Evolutionary conservation across 2,329 filamentous ascomycete genomes (phyloP), one percentile per base, ranked within the genome.

Genomic region (Ramularia endophylla): DNA sequence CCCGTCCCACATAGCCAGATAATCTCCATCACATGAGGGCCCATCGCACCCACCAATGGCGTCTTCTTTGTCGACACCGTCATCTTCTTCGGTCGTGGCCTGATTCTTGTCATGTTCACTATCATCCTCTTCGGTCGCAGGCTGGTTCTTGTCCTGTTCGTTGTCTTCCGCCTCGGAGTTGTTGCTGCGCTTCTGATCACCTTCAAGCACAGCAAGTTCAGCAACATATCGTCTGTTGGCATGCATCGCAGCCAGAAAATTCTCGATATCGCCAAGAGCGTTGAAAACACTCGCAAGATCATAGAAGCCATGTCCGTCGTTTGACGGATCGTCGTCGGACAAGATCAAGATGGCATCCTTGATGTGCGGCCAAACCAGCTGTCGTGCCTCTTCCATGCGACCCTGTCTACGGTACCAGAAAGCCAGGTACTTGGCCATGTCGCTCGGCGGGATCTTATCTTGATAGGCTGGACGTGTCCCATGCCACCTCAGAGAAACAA

Each of bases 41-140:
- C 31, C 31, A 34, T 34, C 31, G 31, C 31, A 34, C n/a, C 31
- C 8, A n/a, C 31, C 31, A 12, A 25, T 25, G 22, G 22, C 31
- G 12, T 15, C 15, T 34, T 9, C 8, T 34, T 16, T 6, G 16
- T 17, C 31, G 17, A n/a, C 31, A 19, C 17, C 19, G 2, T 34
- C 31, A 12, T 20, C n/a, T 18, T 11, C 11, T 25, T 25, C 22
- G n/a, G n/a, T n/a, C n/a, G n/a, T n/a, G n/a, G n/a, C n/a, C n/a
- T n/a, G n/a, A n/a, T n/a, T n/a, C n/a, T n/a, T n/a, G n/a, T n/a
- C n/a, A n/a, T n/a, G n/a, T n/a, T n/a, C n/a, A n/a, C n/a, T n/a
- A n/a, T n/a, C n/a, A n/a, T n/a, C n/a, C n/a, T n/a, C n/a, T n/a
- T n/a, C n/a, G n/a, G n/a, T n/a, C n/a, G n/a, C n/a, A n/a, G n/a